These are phyloP conservation scores for Verticillium dahliae DNA, from an alignment of 2,329 filamentous ascomycete genomes.

Conservation along the genomic window DNA sequence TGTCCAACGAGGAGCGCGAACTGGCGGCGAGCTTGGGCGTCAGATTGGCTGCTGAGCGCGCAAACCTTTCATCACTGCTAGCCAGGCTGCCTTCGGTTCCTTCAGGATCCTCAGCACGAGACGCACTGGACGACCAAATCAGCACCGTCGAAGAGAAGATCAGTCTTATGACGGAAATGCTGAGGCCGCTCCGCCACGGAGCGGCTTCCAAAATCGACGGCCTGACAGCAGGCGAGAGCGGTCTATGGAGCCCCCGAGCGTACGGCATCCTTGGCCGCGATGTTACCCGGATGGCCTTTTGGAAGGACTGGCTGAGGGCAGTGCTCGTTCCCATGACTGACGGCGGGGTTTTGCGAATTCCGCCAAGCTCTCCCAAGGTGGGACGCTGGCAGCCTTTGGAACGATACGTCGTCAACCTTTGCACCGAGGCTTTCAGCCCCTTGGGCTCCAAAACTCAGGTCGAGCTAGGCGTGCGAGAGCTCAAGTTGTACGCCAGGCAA, in stretches of 20 bases:
- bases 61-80: slow-evolving; percentile 81
- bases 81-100: slow-evolving; percentile 73
- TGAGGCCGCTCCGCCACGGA: slow-evolving; percentile 85
- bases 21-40: slow-evolving; percentile 87
- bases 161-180: slow-evolving; percentile 88
- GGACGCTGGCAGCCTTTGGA: slow-evolving; percentile 96
- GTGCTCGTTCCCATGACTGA: slow-evolving; percentile 95
- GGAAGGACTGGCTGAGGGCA: slow-evolving; percentile 97
- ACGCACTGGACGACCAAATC: slow-evolving; percentile 87
- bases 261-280: slow-evolving; percentile 91
- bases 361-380: slow-evolving; percentile 80
- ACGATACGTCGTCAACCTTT: slow-evolving; percentile 93
- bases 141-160: slow-evolving; percentile 97
- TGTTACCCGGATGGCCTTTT: slow-evolving; percentile 76
- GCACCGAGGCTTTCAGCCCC: slow-evolving; percentile 88
- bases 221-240: slow-evolving; percentile 88
- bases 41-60: slow-evolving; percentile 77
- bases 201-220: slow-evolving; percentile 97
- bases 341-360: slow-evolving; percentile 73
- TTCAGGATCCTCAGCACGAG: slow-evolving; percentile 75
- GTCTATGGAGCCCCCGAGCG: slow-evolving; percentile 89
- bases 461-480: slow-evolving; percentile 80
- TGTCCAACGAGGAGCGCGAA: slow-evolving; percentile 87
- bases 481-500: slow-evolving; percentile 86
- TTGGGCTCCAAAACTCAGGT: slow-evolving; percentile 93